Evolutionary conservation across 2,329 filamentous ascomycete genomes (phyloP), one percentile per base, ranked within the genome.

Genomic region (Neonectria neomacrospora): DNA sequence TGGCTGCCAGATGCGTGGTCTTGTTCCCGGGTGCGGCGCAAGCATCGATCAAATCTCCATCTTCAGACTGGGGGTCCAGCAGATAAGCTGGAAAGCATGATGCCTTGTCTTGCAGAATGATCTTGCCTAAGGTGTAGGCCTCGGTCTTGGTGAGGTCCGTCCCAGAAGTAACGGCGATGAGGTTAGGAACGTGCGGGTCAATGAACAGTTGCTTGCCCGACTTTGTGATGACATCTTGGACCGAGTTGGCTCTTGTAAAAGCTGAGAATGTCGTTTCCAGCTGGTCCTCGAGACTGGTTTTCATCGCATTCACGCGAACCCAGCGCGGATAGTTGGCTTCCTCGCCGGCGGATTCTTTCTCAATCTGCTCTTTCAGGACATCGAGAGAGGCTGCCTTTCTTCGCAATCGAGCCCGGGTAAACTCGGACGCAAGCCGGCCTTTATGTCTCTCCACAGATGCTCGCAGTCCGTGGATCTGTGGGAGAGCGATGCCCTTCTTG

Each of bases 1-100:
- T 87, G 2, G 93, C 91, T 0, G 94, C 94, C 50, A 97, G 80
- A 77, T 98, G 96, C 8, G 95, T 98, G 1, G 96, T 98, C 80
- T 99, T 99, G 78, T 99, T 99, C 6, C 96, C 96, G 1, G 96
- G 96, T 1, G 96, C 96, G 0, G 96, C 93, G 76, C 95, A 98
- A 0, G 92, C 92, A 77, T 99, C 96, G n/a, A 98, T 87, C 9
- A 96, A 82, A 73, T 96, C 89, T 23, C 93, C 93, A 67, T 90
- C 87, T 61, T 86, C 82, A 9, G 87, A 80, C 0, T 80, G 80
- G 0, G 91, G 88, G 54, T 97, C 85, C 0, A 99, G 82, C 3
- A 99, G 82, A 75, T 96, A 96, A 1, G 95, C 96, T 0, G 96
- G 96, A 73, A 99, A 97, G 75, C 96, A 99, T 1, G 94, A 97